Base-by-base conservation (phyloP, 345 rosid species). In the Aethionema arabicum region DNA sequence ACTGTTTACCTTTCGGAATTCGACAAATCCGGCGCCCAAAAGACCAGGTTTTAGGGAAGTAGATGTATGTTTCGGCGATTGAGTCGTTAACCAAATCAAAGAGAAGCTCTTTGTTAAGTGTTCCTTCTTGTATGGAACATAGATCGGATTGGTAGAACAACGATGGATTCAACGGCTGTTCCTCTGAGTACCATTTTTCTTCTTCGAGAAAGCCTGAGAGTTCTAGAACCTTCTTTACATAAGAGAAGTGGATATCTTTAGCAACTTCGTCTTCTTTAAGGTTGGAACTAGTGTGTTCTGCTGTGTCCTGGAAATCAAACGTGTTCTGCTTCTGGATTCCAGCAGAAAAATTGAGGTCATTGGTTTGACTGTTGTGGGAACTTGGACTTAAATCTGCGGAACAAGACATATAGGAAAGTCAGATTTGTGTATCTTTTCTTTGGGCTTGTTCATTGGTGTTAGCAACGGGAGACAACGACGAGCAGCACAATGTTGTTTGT, bases 101-200 rank as follows among this genome's bases (percentile, higher is more conserved):
- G 53, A 90, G 78, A 71, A 87, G 79, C 39, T 61, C 86, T 74
- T 61, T 85, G 11, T 54, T 46, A 10, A 76, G 52, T 54, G 4
- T 74, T 5, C 32, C 64, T 63, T 77, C 76, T 39, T 59, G 66
- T 32, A 69, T 80, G 12, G 70, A 52, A 15, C 52, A 53, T 61
- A 62, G 52, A 48, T 83, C 87, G 32, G 83, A 1, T 43, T 83
- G 71, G 36, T 82, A 68, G 69, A 82, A 82, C 45, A 90, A 44
- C 61, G 75, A 69, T 27, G 90, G 90, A 67, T 82, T 74, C 59
- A 93, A 27, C 29, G 90, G 97, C 68, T 78, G 95, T 49, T 85
- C 86, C 66, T 79, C 38, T 3, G 90, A 68, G 68, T 80, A 46
- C 97, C 96, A 93, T 44, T 40, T 56, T 50, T 63, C 47, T 14